Percentiles rank a stretch among this genome's conserved stretches.
Conservation (phyloP, 805 yeast genomes). For the Maudiozyma turicensis region DNA sequence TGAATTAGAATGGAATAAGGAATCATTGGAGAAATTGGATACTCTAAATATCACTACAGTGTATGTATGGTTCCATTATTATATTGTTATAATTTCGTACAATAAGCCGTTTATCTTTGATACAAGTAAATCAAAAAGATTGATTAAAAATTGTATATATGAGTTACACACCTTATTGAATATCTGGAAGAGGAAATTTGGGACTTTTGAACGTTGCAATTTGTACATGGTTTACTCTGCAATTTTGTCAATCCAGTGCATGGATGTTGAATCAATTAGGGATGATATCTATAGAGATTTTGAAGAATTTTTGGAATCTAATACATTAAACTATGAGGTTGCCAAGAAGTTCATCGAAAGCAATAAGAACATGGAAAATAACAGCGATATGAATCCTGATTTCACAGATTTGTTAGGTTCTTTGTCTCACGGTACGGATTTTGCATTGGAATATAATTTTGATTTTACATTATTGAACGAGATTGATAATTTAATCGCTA, state of each 20-base stretch:
- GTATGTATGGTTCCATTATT: slow-evolving; percentile 43
- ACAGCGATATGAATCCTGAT: slow-evolving; percentile 13
- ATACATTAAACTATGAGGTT: slow-evolving; percentile 20
- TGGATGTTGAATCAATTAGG: slow-evolving; percentile 16
- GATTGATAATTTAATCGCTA: slow-evolving; percentile 22
- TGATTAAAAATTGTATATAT: slow-evolving; percentile 20
- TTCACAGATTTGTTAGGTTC: slow-evolving; percentile 20
- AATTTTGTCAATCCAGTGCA: slow-evolving; percentile 22
- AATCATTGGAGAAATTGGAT: slow-evolving; percentile 25
- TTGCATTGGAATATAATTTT: slow-evolving; percentile 25
- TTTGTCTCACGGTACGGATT: slow-evolving; percentile 22
- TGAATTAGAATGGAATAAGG: slow-evolving; percentile 37
- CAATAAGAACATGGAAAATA: slow-evolving; percentile 5
- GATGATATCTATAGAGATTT: slow-evolving; percentile 11
- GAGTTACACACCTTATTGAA: slow-evolving; percentile 15
- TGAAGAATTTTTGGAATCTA: slow-evolving; percentile 13
- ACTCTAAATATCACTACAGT: slow-evolving; percentile 41
- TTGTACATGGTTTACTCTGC: slow-evolving; percentile 23
- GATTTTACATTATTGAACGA: slow-evolving; percentile 25
- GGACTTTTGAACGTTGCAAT: slow-evolving; percentile 17
- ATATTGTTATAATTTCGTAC: slow-evolving; percentile 44
- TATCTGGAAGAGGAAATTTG: slow-evolving; percentile 14
- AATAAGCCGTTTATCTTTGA: slow-evolving; percentile 43
- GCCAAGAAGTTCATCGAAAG: slow-evolving; percentile 21
- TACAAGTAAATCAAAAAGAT: slow-evolving; percentile 10